Percentiles rank a stretch among this genome's conserved stretches.
Conservation (phyloP, 1,284 basidiomycete species). For the Moesziomyces sp. region DNA sequence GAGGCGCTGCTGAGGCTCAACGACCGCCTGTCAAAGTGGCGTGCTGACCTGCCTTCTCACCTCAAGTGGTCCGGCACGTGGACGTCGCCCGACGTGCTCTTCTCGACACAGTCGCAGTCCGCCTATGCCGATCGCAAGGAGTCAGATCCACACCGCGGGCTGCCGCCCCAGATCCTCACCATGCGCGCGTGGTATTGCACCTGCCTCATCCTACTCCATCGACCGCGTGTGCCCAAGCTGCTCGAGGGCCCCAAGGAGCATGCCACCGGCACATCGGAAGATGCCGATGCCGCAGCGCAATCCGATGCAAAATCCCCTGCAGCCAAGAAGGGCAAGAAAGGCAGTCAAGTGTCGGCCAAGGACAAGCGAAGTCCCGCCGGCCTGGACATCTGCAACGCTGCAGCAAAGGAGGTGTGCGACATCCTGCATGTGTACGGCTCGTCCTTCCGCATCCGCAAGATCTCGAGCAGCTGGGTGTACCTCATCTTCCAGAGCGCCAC, state of each 20-base stretch:
- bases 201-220: conserved; percentile 48
- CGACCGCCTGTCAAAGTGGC: conserved; percentile 25
- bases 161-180: conserved; percentile 47
- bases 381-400: conserved; percentile 44
- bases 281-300: not conserved
- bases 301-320: not conserved
- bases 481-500: conserved; percentile 54
- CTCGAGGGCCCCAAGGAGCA: conserved; percentile 11
- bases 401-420: conserved; percentile 46
- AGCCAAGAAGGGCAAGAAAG: conserved; percentile 5
- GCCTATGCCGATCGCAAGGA: conserved; percentile 21
- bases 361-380: conserved; percentile 20
- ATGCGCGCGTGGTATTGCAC: conserved; percentile 53
- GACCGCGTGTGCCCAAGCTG: conserved; percentile 44
- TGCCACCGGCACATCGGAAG: conserved; percentile 3
- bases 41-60: conserved; percentile 31
- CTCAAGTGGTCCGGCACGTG: conserved; percentile 42
- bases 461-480: conserved; percentile 51
- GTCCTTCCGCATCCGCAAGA: conserved; percentile 51
- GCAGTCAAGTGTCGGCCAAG: not conserved
- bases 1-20: conserved; percentile 31
- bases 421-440: conserved; percentile 49
- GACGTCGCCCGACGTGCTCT: conserved; percentile 25
- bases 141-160: conserved; percentile 26
- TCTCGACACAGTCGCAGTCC: not conserved